These are phyloP conservation scores for Colletotrichum ledebouriae DNA, from an alignment of 2,329 filamentous ascomycete species.

Conservation along the genomic window DNA sequence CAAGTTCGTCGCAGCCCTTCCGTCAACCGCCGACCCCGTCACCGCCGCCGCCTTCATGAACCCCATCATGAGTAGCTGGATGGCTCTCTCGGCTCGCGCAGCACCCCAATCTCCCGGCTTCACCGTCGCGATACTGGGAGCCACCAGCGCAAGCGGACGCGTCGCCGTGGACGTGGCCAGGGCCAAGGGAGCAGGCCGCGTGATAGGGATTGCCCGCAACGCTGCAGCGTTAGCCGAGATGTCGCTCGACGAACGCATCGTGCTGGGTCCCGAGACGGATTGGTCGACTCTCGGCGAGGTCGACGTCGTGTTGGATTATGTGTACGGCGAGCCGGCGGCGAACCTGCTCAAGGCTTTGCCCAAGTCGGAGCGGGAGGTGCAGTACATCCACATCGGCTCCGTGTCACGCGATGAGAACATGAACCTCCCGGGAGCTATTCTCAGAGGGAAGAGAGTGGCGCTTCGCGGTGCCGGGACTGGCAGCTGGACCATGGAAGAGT, in stretches of 20 bases:
- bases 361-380: conserved; percentile 57
- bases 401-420: conserved; percentile 55
- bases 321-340: conserved; percentile 62
- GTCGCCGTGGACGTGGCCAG: conserved; percentile 63
- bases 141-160: conserved; percentile 64
- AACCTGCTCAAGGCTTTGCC: conserved; percentile 57
- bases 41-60: conserved; percentile 68
- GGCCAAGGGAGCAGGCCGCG: conserved; percentile 60
- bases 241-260: conserved; percentile 60
- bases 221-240: conserved; percentile 56
- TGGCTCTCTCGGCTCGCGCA: conserved; percentile 65
- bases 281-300: conserved; percentile 60
- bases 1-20: conserved; percentile 55
- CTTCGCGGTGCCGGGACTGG: conserved; percentile 62
- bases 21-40: conserved; percentile 59
- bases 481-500: conserved; percentile 53
- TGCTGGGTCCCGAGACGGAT: conserved; percentile 60
- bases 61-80: conserved; percentile 69
- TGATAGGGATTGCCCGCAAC: conserved; percentile 67
- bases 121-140: conserved; percentile 65
- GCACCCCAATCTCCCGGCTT: conserved; percentile 56
- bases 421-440: conserved; percentile 56
- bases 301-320: conserved; percentile 70
- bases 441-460: conserved; percentile 64
- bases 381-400: conserved; percentile 67